Evolutionary conservation across 495 filamentous ascomycete genomes (phyloP).

Genomic region (Trichoderma asperelloides): DNA sequence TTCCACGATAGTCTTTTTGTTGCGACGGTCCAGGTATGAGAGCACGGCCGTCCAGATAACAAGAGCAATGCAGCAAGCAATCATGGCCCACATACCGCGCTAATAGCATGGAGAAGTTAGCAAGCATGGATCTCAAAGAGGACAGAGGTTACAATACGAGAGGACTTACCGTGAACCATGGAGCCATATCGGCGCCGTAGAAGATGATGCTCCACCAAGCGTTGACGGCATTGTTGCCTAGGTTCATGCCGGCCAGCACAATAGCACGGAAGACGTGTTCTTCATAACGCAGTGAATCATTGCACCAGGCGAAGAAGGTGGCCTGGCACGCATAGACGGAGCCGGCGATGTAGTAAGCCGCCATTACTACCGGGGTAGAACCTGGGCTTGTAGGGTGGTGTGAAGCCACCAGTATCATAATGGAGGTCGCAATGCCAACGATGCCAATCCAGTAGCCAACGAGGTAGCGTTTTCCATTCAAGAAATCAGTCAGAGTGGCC

Average conservation of each 20-base stretch:
- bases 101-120: constrained; percentile 10
- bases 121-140: background rate
- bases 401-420: constrained; percentile 39
- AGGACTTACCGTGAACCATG: constrained; percentile 42
- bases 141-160: background rate
- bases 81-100: constrained; percentile 53
- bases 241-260: constrained; percentile 49
- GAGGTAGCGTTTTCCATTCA: constrained; percentile 39
- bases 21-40: constrained; percentile 27
- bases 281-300: constrained; percentile 43
- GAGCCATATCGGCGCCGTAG: constrained; percentile 50
- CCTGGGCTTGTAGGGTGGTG: constrained; percentile 25
- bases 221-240: constrained; percentile 48
- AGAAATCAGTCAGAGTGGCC: constrained; percentile 45
- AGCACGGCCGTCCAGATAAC: constrained; percentile 41
- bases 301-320: constrained; percentile 54
- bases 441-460: constrained; percentile 47
- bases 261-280: constrained; percentile 38
- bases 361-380: constrained; percentile 31
- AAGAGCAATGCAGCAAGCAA: constrained; percentile 42
- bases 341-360: constrained; percentile 47
- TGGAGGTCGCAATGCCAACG: constrained; percentile 37
- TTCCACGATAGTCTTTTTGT: constrained; percentile 19
- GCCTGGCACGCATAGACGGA: constrained; percentile 51
- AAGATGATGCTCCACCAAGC: constrained; percentile 60